Evolutionary conservation across 208 protist genomes (phyloP), one percentile per base, ranked within the genome.

Genomic region (Leishmania tropica): DNA sequence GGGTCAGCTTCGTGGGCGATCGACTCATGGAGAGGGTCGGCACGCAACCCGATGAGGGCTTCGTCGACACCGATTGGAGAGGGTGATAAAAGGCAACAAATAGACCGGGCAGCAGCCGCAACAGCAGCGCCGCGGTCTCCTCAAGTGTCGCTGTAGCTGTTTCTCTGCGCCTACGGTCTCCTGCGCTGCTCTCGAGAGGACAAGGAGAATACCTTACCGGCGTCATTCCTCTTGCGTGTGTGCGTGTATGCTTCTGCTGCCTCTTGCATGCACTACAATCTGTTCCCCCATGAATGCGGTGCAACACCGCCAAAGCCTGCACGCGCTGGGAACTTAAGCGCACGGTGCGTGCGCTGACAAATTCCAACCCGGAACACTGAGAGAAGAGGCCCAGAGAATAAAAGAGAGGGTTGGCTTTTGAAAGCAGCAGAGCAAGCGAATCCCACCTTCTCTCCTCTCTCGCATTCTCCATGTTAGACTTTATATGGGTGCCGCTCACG

Each of bases 1-100:
- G 95, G 35, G 91, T 90, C 62, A 93, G 94, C 78, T 87, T 97
- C 60, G 84, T 93, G 10, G 89, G 83, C 21, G 89, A 95, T 77
- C 85, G 89, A 28, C 79, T 94, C 83, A 81, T 90, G 64, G 89
- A 94, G 81, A 85, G 81, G 71, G 80, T 90, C 17, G 62, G 37
- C 75, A 65, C 75, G 85, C 67, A 78, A 45, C 47, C 70, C 11
- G 62, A 28, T 21, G 76, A 65, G 35, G 47, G 71, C 54, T 42
- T 42, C 45, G 51, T 37, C 19, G 51, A 65, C 42, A 37, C 51
- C 21, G 67, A 28, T 37, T 79, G 83, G 64, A 31, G 28, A 60
- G 42, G 54, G 21, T 60, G 70, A 42, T 65, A 24, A 24, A 74
- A 5, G 24, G 13, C 45, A 15, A n/a, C 42, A 5, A 68, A n/a